Conservation (phyloP, 345 rosid genomes). For the Acer saccharum region DNA sequence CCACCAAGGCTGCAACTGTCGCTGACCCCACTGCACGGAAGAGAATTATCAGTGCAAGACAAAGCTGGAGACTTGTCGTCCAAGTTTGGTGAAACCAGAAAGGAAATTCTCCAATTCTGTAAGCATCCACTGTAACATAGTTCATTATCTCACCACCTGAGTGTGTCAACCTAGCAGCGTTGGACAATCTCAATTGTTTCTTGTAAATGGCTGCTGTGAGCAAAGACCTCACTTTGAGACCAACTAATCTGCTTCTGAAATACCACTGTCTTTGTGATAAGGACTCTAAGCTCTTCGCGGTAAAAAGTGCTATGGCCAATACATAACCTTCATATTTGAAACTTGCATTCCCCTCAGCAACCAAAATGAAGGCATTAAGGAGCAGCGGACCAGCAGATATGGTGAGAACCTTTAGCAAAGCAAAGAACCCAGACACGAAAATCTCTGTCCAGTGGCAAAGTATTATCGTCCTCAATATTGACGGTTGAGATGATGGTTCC, state of each 20-base stretch:
- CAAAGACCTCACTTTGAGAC: constrained; percentile 76
- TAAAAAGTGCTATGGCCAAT: constrained; percentile 60
- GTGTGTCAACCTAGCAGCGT: constrained; percentile 69
- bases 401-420: constrained; percentile 72
- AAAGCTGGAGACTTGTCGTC: constrained; percentile 86
- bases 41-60: constrained; percentile 71
- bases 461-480: constrained; percentile 58
- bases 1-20: constrained; percentile 74
- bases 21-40: constrained; percentile 86
- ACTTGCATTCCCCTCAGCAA: constrained; percentile 71
- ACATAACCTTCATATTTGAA: constrained; percentile 76
- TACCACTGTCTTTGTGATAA: constrained; percentile 94
- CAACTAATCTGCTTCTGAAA: constrained; percentile 77
- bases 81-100: constrained; percentile 97
- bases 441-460: constrained; percentile 70
- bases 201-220: constrained; percentile 78
- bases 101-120: constrained; percentile 90
- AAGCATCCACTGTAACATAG: constrained; percentile 92
- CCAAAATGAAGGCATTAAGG: constrained; percentile 85
- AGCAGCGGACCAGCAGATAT: constrained; percentile 83
- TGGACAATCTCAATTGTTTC: constrained; percentile 83
- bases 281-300: constrained; percentile 71
- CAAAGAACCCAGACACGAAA: constrained; percentile 78
- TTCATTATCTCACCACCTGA: constrained; percentile 92
- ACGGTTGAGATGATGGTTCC: constrained; percentile 41